Evolutionary conservation across 352 stramenopile species (phyloP), one percentile per base, ranked within the genome.

Genomic region (Thalassiosira hispida): DNA sequence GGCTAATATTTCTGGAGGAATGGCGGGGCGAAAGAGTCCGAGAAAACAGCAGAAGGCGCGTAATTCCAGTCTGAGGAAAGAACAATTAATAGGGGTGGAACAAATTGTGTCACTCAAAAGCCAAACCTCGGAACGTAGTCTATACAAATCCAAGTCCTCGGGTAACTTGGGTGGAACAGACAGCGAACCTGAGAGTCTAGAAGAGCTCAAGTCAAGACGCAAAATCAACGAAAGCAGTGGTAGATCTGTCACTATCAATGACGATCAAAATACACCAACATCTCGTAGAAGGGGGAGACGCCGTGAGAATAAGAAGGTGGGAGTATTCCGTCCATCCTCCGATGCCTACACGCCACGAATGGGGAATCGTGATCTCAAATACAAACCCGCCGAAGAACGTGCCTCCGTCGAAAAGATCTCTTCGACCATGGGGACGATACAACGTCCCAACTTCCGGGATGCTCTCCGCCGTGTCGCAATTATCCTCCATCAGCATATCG

Each of bases 331-430:
- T 40, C 89, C 89, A 16, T 91, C 83, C 7, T 92, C 62, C 23
- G 89, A 93, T 81, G 87, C 87, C 23, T 94, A 93, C 68, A 94
- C 89, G 38, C 89, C 89, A 22, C 82, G 86, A 25, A 88, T 94
- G 65, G 81, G 70, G 51, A 83, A 83, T 35, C 90, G 91, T 51
- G 68, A 68, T 31, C 83, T 91, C 59, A 83, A 90, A 77, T 93
- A 88, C 69, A 91, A 89, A 72, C 77, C 83, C 35, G 83, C 84
- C 2, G 65, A 90, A 63, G 73, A 84, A 55, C 76, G 85, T 44
- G 77, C 65, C 47, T 79, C 78, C 0, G 78, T 90, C 1, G 77
- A 85, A 33, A 85, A 87, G 27, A 90, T 87, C 59, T 73, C 83
- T n/a, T 79, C 75, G 25, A 74, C 80, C 22, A 90, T 93, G 85